phyloP scores from a whole-genome alignment of 2,329 filamentous ascomycete genomes.

The Exophiala calicioides region DNA sequence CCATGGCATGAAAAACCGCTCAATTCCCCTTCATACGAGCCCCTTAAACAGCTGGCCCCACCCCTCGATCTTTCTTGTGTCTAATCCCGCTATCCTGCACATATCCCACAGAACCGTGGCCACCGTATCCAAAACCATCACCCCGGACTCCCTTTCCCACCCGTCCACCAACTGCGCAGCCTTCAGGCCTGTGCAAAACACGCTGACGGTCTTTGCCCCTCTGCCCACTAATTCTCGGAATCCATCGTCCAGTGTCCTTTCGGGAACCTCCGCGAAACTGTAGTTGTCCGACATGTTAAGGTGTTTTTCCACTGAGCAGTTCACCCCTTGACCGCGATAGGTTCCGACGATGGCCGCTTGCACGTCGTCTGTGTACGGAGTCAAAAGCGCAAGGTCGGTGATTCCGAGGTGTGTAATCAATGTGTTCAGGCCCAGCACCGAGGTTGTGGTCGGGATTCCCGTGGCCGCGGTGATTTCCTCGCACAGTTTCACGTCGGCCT shows the following conservation, averaged over 20 bases:
- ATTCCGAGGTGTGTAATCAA: slow-evolving; percentile 34
- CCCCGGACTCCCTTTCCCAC: slow-evolving; percentile 40
- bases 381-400: slow-evolving; percentile 41
- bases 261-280: slow-evolving; percentile 40
- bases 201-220: slow-evolving; percentile 38
- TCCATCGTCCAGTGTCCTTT: slow-evolving; percentile 28
- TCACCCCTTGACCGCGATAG: slow-evolving; percentile 38
- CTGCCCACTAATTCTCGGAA: slow-evolving; percentile 34
- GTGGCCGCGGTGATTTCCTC: slow-evolving; percentile 38
- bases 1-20: too few species aligned
- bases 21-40: too few species aligned
- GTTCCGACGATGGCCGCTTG: slow-evolving; percentile 41
- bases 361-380: slow-evolving; percentile 46
- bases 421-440: slow-evolving; percentile 43
- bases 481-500: slow-evolving; percentile 44
- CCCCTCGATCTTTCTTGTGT: slow-evolving; percentile 33
- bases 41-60: slow-evolving; percentile 45
- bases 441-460: slow-evolving; percentile 44
- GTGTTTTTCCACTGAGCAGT: slow-evolving; percentile 39
- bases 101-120: slow-evolving; percentile 47
- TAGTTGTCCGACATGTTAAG: slow-evolving; percentile 40
- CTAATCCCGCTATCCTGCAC: slow-evolving; percentile 37
- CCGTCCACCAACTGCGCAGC: slow-evolving; percentile 41
- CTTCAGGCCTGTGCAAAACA: slow-evolving; percentile 48
- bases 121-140: slow-evolving; percentile 46